Evolutionary conservation across 1,284 basidiomycete species (phyloP).

Genomic region (Trichosporon asahii): DNA sequence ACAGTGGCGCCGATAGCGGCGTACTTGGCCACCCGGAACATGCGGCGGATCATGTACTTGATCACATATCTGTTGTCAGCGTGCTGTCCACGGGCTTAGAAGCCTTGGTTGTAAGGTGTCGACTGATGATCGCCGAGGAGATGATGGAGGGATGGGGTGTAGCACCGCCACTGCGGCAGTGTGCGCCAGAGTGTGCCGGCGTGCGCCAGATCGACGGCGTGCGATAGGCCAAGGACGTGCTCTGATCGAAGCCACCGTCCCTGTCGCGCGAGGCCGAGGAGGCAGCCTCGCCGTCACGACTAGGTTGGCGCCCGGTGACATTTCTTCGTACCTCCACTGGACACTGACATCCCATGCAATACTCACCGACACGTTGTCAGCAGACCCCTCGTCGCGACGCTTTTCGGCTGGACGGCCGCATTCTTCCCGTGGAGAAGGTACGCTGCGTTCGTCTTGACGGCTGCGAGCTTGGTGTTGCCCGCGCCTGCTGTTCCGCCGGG

Average conservation of each 20-base stretch:
- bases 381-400: slow-evolving; percentile 42
- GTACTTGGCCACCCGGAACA: slow-evolving; percentile 51
- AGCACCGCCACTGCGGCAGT: neutral
- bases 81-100: too few relatives aligned
- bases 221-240: neutral
- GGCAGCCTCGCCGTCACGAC: neutral
- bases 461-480: slow-evolving; percentile 18
- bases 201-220: too few relatives aligned
- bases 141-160: neutral
- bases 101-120: too few relatives aligned
- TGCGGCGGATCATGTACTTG: slow-evolving; percentile 46
- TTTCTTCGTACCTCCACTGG: too few relatives aligned
- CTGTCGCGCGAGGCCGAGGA: neutral
- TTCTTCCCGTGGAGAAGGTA: slow-evolving; percentile 48
- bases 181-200: too few relatives aligned
- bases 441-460: slow-evolving; percentile 41
- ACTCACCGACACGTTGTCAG: slow-evolving; percentile 46
- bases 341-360: too few relatives aligned
- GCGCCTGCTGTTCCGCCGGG: neutral
- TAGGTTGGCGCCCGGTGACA: too few relatives aligned
- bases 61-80: slow-evolving; percentile 43
- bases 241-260: neutral
- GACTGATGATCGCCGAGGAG: too few relatives aligned
- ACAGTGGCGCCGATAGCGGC: slow-evolving; percentile 43
- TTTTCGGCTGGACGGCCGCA: slow-evolving; percentile 38